These are phyloP conservation scores for Volvox africanus DNA, from an alignment of 139 green algal species.

Conservation along the genomic window DNA sequence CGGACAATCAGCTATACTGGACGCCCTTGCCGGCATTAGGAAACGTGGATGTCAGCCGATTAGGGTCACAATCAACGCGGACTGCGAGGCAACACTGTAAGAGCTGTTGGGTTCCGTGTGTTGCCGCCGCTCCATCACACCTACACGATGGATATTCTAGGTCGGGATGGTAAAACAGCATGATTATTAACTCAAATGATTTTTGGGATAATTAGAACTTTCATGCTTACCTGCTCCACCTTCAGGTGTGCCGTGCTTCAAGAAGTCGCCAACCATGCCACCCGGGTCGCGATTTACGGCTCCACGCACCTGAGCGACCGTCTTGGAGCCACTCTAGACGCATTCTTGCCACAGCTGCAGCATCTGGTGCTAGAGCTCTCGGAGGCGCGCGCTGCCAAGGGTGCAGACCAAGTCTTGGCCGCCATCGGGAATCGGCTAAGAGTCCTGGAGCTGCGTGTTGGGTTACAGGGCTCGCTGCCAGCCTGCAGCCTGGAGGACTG, in stretches of 20 bases:
- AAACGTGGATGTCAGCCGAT: background rate
- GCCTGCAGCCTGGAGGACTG: constrained; percentile 12
- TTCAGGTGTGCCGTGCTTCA: background rate
- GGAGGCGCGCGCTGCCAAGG: background rate
- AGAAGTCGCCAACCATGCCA: background rate
- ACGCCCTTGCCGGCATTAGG: background rate
- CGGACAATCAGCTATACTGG: background rate
- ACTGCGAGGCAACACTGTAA: constrained; percentile 10
- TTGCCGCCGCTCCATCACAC: background rate
- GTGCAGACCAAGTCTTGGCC: background rate
- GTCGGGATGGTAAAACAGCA: background rate
- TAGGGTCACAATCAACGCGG: background rate
- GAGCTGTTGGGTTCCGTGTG: background rate
- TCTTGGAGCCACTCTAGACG: background rate
- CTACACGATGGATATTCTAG: background rate
- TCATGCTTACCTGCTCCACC: background rate
- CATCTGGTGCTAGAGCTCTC: constrained; percentile 1
- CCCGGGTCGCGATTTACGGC: background rate
- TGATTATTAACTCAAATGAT: background rate
- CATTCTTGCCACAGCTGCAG: background rate
- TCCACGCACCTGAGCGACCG: background rate
- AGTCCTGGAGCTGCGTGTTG: background rate
- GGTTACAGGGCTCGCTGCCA: background rate
- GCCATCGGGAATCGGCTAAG: background rate
- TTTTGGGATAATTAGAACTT: background rate